phyloP scores from a whole-genome alignment of 371 early-diverging fungal genomes.

The Cokeromyces recurvatus region DNA sequence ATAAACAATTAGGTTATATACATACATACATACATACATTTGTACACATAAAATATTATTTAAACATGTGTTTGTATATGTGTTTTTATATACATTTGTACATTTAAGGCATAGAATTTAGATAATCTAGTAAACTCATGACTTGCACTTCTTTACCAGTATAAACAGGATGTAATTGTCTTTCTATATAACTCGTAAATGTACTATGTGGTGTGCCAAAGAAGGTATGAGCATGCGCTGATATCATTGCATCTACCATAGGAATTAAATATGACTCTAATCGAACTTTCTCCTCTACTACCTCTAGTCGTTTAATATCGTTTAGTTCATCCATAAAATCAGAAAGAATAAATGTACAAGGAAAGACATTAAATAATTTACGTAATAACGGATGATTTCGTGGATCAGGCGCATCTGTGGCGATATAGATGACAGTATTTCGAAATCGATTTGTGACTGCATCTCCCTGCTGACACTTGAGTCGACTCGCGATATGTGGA shows the following conservation, averaged over 20 bases:
- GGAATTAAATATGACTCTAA: slow-evolving; percentile 57
- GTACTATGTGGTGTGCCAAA: slow-evolving; percentile 56
- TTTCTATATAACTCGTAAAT: slow-evolving; percentile 54
- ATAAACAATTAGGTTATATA: no score
- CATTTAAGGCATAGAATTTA: slow-evolving; percentile 5
- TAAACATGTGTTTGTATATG: not conserved
- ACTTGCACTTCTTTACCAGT: slow-evolving; percentile 16
- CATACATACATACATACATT: no score
- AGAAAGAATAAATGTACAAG: slow-evolving; percentile 52
- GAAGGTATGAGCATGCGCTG: slow-evolving; percentile 56
- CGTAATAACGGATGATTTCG: slow-evolving; percentile 49
- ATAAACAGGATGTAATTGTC: slow-evolving; percentile 50
- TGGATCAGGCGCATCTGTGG: slow-evolving; percentile 56
- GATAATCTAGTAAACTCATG: slow-evolving; percentile 14
- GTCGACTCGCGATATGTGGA: slow-evolving; percentile 7
- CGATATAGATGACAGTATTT: slow-evolving; percentile 50
- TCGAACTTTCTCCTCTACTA: slow-evolving; percentile 45
- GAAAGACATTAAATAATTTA: slow-evolving; percentile 54
- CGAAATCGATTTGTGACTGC: slow-evolving; percentile 7
- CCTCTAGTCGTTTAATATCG: slow-evolving; percentile 41
- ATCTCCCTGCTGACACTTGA: slow-evolving; percentile 13
- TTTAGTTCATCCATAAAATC: slow-evolving; percentile 49
- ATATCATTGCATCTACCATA: slow-evolving; percentile 61
- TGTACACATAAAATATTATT: no score
- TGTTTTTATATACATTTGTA: no score